Evolutionary conservation across 352 stramenopile species (phyloP).

Genomic region (Elongisporangium senticosum): DNA sequence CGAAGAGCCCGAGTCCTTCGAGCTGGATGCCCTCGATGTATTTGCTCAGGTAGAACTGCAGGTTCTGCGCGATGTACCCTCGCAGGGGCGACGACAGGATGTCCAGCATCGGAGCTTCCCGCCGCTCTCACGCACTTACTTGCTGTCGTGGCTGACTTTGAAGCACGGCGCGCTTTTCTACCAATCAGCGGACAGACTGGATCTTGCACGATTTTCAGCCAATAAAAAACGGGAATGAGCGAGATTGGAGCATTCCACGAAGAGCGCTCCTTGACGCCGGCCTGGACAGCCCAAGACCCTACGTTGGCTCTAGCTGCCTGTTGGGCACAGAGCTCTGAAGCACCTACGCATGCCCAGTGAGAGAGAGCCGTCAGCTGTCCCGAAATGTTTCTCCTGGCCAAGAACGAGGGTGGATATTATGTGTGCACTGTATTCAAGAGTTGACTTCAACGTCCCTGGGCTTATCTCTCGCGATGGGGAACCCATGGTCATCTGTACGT

Average conservation of each 20-base stretch:
- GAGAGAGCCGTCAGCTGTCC: too few relatives aligned
- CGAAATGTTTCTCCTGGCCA: too few relatives aligned
- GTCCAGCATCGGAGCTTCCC: slow-evolving; percentile 63
- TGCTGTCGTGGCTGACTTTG: background rate
- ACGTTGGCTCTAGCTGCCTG: too few relatives aligned
- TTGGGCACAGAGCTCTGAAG: too few relatives aligned
- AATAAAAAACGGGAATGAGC: background rate
- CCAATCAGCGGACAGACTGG: background rate
- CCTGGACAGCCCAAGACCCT: too few relatives aligned
- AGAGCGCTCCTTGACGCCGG: too few relatives aligned
- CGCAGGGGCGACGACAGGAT: slow-evolving; percentile 80
- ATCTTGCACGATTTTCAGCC: background rate
- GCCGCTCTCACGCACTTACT: background rate
- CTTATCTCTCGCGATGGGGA: too few relatives aligned
- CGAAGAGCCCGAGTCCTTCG: slow-evolving; percentile 79
- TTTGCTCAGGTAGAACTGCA: slow-evolving; percentile 87
- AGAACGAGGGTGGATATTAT: too few relatives aligned
- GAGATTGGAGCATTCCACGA: background rate
- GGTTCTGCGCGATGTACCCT: slow-evolving; percentile 81
- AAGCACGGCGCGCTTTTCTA: background rate
- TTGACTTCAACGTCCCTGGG: too few relatives aligned
- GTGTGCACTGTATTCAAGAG: too few relatives aligned
- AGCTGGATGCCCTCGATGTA: slow-evolving; percentile 88
- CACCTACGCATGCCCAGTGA: too few relatives aligned
- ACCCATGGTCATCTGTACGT: too few relatives aligned